These are phyloP conservation scores for Metschnikowia cubensis DNA, from an alignment of 805 yeast genomes.

Conservation along the genomic window DNA sequence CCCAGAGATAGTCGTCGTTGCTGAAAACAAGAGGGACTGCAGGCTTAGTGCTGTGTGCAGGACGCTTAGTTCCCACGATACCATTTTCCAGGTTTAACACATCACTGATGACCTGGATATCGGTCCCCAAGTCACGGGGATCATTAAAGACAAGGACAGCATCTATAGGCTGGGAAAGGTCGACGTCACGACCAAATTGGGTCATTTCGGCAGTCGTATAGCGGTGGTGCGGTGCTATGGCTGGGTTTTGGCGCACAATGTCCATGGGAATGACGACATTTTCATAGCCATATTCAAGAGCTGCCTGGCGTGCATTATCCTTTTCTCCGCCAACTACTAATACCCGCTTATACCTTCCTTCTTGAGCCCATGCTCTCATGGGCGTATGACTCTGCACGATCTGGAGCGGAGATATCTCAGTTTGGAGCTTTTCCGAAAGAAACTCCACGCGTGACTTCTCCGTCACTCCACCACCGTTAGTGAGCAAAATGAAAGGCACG, in stretches of 20 bases:
- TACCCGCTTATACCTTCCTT: conserved; percentile 50
- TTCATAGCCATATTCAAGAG: conserved; percentile 70
- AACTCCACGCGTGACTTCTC: conserved; percentile 59
- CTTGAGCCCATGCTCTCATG: conserved; percentile 53
- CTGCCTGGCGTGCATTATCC: conserved; percentile 68
- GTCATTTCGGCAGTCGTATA: conserved; percentile 44
- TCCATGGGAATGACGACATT: conserved; percentile 74
- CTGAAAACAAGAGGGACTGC: conserved; percentile 72
- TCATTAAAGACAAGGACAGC: conserved; percentile 83
- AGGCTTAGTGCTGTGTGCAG: conserved; percentile 31
- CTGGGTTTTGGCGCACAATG: conserved; percentile 52
- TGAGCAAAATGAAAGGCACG: conserved; percentile 77
- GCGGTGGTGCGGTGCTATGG: conserved; percentile 67
- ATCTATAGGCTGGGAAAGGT: conserved; percentile 48
- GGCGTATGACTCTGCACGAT: conserved; percentile 89
- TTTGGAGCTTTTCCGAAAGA: conserved; percentile 43
- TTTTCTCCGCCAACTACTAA: conserved; percentile 81
- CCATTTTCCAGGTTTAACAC: conserved; percentile 63
- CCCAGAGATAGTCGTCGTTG: conserved; percentile 83
- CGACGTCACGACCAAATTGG: conserved; percentile 33
- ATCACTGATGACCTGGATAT: conserved; percentile 73
- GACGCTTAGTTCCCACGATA: conserved; percentile 55
- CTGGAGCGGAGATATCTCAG: conserved; percentile 53
- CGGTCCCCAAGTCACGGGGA: conserved; percentile 85
- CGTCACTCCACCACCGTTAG: conserved; percentile 85